Evolutionary conservation across 345 rosid genomes (phyloP).

Genomic region (Ricinus communis): DNA sequence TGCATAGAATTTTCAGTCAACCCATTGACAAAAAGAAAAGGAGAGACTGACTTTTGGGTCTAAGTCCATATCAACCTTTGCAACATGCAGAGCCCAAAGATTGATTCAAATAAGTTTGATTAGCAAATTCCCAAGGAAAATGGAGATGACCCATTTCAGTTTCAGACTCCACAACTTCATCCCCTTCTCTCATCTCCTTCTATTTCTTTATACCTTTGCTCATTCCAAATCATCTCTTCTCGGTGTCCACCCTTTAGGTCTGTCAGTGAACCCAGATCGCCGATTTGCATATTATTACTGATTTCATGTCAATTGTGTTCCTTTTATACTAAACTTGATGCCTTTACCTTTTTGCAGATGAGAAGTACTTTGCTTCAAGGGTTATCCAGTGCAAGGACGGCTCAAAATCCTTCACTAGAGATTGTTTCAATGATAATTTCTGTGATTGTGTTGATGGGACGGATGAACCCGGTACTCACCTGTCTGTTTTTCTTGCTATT

Average conservation of each 20-base stretch:
- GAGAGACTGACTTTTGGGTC: constrained; percentile 10
- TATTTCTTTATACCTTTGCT: constrained; percentile 25
- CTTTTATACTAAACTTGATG: not conserved
- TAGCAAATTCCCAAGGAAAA: not conserved
- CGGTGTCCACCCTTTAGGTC: constrained; percentile 80
- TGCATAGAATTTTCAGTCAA: not conserved
- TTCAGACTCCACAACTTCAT: not conserved
- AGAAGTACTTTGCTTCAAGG: constrained; percentile 56
- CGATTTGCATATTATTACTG: not conserved
- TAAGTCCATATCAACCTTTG: constrained; percentile 1
- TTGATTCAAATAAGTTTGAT: not conserved
- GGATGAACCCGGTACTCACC: constrained; percentile 78
- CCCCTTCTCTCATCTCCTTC: too few species aligned
- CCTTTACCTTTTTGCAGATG: constrained; percentile 46
- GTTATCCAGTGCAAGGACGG: constrained; percentile 88
- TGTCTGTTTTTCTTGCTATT: not conserved
- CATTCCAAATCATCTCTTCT: constrained; percentile 31
- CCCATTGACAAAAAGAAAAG: too few species aligned
- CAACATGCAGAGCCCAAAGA: not conserved
- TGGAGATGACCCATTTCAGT: not conserved
- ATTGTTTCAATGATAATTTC: constrained; percentile 85
- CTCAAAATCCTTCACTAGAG: constrained; percentile 64
- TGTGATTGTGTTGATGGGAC: constrained; percentile 96
- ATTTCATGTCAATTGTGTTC: not conserved
- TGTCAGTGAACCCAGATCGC: constrained; percentile 11